These are phyloP conservation scores for Phylloporus arenicola DNA, from an alignment of 768 basidiomycete species.

Conservation along the genomic window DNA sequence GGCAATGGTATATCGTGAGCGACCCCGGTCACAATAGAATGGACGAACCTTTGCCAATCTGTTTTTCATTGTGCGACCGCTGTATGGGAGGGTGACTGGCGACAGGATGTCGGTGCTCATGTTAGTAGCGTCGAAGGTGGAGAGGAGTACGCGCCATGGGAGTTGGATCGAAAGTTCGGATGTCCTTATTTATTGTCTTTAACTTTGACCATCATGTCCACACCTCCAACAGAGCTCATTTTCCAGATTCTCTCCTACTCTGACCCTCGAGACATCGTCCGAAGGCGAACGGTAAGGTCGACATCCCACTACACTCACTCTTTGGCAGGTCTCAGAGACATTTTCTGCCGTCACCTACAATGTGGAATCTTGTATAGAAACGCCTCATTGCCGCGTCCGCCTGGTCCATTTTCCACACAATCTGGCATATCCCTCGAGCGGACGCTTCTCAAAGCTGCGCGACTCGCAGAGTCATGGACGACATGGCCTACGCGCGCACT, in stretches of 20 bases:
- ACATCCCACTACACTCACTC: background rate
- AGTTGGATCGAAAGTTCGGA: too few species aligned
- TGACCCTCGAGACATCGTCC: background rate
- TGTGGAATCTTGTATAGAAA: background rate
- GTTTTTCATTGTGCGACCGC: conserved; percentile 37
- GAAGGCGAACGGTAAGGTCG: background rate
- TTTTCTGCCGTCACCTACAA: too few species aligned
- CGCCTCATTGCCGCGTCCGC: background rate
- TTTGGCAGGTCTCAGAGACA: conserved; percentile 3
- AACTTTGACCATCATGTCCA: too few species aligned
- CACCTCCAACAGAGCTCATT: background rate
- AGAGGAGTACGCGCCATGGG: background rate
- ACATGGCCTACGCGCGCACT: background rate
- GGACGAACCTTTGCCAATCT: conserved; percentile 48
- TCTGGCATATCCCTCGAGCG: background rate
- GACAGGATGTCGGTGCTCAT: conserved; percentile 22
- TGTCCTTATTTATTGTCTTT: too few species aligned
- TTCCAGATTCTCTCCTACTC: background rate
- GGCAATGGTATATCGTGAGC: background rate
- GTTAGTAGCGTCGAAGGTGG: background rate
- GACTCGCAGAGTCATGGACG: conserved; percentile 3
- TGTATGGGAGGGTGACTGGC: conserved; percentile 29
- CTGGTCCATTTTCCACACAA: background rate
- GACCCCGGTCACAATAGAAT: background rate
- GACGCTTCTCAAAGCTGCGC: background rate